Percentiles rank a stretch among this genome's conserved stretches.
Conservation (phyloP, 257 asterid genomes). For the Mentha longifolia region DNA sequence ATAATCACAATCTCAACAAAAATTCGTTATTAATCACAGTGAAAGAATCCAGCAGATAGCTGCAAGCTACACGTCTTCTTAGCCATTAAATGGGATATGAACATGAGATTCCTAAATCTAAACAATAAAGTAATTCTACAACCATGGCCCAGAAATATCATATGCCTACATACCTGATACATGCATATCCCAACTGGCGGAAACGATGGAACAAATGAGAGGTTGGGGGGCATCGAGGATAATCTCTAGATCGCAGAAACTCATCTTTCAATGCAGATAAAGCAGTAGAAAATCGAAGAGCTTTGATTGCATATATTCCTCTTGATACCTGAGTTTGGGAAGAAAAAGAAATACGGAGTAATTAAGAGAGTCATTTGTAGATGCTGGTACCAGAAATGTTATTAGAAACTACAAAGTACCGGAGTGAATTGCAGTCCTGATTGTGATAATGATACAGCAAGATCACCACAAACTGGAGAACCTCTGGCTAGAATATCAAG, state of each 20-base stretch:
- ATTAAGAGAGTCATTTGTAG: conserved; percentile 26
- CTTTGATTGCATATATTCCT: conserved; percentile 90
- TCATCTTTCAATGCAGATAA: conserved; percentile 93
- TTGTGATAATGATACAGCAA: conserved; percentile 97
- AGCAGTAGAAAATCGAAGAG: conserved; percentile 98
- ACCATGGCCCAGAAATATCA: conserved; percentile 25
- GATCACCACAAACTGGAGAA: conserved; percentile 99
- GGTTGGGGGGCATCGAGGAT: conserved; percentile 97
- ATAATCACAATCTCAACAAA: conserved; percentile 15
- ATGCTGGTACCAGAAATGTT: conserved; percentile 25
- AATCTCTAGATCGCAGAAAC: conserved; percentile 95
- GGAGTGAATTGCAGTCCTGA: conserved; percentile 98
- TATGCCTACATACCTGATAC: conserved; percentile 64
- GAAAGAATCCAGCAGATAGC: conserved; percentile 12
- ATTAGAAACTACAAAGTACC: conserved; percentile 56
- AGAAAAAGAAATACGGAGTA: conserved; percentile 32
- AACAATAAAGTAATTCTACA: conserved; percentile 12
- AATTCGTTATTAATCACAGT: conserved; percentile 4
- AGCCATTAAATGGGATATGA: conserved; percentile 29
- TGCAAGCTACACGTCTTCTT: conserved; percentile 9
- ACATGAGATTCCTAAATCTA: conserved; percentile 17
- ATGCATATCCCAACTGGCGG: conserved; percentile 97
- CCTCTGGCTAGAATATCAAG: conserved; percentile 97
- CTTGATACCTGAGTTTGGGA: conserved; percentile 71
- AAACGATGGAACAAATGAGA: conserved; percentile 98